These are phyloP conservation scores for Rutstroemia sydowiana DNA, from an alignment of 2,329 filamentous ascomycete genomes.

Conservation along the genomic window DNA sequence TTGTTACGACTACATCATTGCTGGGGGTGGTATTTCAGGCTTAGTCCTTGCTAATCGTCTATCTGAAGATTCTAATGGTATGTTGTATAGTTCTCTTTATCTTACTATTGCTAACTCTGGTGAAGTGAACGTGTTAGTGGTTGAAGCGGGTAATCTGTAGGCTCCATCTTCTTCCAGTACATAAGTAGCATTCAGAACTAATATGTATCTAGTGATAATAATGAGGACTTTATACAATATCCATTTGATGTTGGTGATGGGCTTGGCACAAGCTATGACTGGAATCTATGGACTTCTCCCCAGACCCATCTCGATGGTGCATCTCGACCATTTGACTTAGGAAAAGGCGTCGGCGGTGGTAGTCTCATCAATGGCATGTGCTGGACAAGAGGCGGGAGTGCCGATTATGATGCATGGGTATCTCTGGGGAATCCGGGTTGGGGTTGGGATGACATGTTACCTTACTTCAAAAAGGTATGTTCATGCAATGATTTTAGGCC, in stretches of 20 bases:
- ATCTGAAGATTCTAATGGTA: slow-evolving; percentile 30
- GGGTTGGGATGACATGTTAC: slow-evolving; percentile 32
- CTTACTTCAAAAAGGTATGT: slow-evolving; percentile 35
- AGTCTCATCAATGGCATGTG: slow-evolving; percentile 36
- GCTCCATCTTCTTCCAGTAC: not conserved
- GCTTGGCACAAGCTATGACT: slow-evolving; percentile 35
- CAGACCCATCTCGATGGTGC: slow-evolving; percentile 30
- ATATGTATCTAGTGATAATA: slow-evolving; percentile 16
- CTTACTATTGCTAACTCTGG: not conserved
- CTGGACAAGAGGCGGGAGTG: slow-evolving; percentile 18
- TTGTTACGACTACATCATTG: slow-evolving; percentile 35
- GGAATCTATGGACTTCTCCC: slow-evolving; percentile 34
- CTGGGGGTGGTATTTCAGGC: slow-evolving; percentile 41
- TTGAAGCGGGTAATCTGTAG: slow-evolving; percentile 24
- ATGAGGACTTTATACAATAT: slow-evolving; percentile 21
- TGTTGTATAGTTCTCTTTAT: not conserved
- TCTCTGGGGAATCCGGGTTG: slow-evolving; percentile 33
- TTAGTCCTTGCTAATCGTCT: slow-evolving; percentile 38
- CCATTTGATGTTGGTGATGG: slow-evolving; percentile 23
- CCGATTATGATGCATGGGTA: slow-evolving; percentile 34
- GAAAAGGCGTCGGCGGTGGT: slow-evolving; percentile 31
- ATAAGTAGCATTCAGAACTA: not conserved
- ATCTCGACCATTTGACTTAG: slow-evolving; percentile 19
- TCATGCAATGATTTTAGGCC: not conserved
- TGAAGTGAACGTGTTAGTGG: slow-evolving; percentile 21